Evolutionary conservation across 2,329 filamentous ascomycete genomes (phyloP), one percentile per base, ranked within the genome.

Genomic region (Ambrosiella xylebori): DNA sequence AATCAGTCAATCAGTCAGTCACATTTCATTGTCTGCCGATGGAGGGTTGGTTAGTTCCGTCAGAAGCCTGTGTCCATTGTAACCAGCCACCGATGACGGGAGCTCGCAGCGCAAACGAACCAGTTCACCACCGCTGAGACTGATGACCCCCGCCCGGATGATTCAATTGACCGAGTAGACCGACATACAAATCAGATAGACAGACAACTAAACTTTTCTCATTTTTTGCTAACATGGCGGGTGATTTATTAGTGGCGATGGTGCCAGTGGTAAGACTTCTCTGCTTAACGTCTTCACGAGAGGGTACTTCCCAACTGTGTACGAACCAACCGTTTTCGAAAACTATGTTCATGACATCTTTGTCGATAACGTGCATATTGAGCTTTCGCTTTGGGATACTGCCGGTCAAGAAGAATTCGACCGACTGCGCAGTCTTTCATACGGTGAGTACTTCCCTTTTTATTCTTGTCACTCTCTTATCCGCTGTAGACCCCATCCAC

Each of bases 281-380:
- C 73, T 97, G 67, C 74, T 98, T 66, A 98, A 98, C 70, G 93
- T 98, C 70, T 98, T 98, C 74, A 98, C 93, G 64, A 83, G 91
- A 85, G 91, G 91, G 86, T 95, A 96, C 72, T 98, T 98, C 71
- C 91, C 91, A 56, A 96, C 91, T 59, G 91, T 97, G 67, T 97
- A 97, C 74, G 90, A 97, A 72, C 93, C 93, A 57, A 98, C 91
- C 40, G 91, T 96, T 63, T 96, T 96, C 72, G 91, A 98, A 71
- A 98, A 98, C 73, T 98, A 97, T 71, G 91, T 98, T 63, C 91
- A 98, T 70, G 89, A 98, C 70, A 96, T 98, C 70, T 98, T 95
- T 71, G 93, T 98, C 69, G 93, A 98, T 69, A 90, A 85, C 68
- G 87, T 90, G 56, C 91, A 97, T 72, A 95, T 98, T 70, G 93